Evolutionary conservation across 2,329 filamentous ascomycete genomes (phyloP).

Genomic region (Tolypocladium guangdongense): DNA sequence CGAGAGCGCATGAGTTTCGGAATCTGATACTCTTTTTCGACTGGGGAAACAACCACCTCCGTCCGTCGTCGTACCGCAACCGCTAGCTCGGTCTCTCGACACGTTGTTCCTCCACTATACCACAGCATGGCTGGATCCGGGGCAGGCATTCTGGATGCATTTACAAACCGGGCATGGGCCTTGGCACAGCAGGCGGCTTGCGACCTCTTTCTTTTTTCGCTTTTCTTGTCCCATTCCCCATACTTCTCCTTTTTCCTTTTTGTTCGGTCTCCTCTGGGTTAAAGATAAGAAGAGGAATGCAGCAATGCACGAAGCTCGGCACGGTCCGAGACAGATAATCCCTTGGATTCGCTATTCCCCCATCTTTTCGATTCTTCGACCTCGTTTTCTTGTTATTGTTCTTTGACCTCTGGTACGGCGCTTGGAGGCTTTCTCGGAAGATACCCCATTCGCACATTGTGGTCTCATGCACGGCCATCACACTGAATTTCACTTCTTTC

Average conservation of each 20-base stretch:
- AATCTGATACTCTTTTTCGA: constrained; percentile 20
- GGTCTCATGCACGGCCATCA: neutral
- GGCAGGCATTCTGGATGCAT: constrained; percentile 41
- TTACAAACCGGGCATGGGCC: constrained; percentile 37
- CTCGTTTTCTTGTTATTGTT: constrained; percentile 23
- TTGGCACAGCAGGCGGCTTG: constrained; percentile 34
- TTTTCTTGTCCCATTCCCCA: constrained; percentile 15
- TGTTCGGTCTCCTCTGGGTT: constrained; percentile 12
- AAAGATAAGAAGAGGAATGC: constrained; percentile 51
- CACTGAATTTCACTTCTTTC: constrained; percentile 21
- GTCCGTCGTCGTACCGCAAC: constrained; percentile 9
- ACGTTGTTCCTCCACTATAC: constrained; percentile 9
- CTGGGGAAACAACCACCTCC: neutral
- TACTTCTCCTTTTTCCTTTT: constrained; percentile 17
- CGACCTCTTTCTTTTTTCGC: constrained; percentile 23
- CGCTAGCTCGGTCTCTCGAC: constrained; percentile 33
- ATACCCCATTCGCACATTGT: constrained; percentile 11
- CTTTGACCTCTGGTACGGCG: neutral
- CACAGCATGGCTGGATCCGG: constrained; percentile 46
- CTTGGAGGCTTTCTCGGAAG: constrained; percentile 4
- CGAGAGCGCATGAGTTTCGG: constrained; percentile 21
- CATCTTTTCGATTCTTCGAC: constrained; percentile 12
- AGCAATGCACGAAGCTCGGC: constrained; percentile 51
- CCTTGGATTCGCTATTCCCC: constrained; percentile 28
- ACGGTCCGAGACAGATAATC: constrained; percentile 35